These are phyloP conservation scores for Solanum hybrid DNA, from an alignment of 305 asterid genomes.

Conservation along the genomic window DNA sequence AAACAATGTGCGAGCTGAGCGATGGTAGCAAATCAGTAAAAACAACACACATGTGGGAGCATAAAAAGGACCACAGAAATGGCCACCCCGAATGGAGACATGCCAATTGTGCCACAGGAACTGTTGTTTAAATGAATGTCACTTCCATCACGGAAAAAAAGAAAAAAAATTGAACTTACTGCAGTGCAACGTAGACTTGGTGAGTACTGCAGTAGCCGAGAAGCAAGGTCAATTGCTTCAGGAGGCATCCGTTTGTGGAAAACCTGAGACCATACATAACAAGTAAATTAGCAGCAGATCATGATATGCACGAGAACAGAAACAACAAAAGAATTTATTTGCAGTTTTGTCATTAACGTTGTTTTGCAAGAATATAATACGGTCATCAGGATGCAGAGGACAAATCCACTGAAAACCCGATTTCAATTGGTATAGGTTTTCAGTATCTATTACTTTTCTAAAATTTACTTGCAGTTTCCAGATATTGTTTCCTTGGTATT, in stretches of 20 bases:
- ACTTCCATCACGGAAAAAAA: neutral
- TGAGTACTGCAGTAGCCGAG: conserved; percentile 91
- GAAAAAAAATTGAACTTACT: conserved; percentile 35
- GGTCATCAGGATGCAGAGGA: neutral
- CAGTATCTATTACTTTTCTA: neutral
- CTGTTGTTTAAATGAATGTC: neutral
- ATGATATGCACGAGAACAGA: neutral
- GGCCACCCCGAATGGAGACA: neutral
- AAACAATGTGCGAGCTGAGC: neutral
- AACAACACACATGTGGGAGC: neutral
- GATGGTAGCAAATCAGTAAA: neutral
- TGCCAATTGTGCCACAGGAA: neutral
- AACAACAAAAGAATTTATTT: neutral
- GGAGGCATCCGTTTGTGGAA: conserved; percentile 95
- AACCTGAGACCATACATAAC: conserved; percentile 36
- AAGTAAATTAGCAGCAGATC: neutral
- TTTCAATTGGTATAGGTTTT: neutral
- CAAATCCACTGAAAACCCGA: neutral
- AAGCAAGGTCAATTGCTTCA: conserved; percentile 93
- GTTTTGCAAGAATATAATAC: neutral
- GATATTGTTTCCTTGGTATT: neutral
- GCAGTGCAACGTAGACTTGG: conserved; percentile 97
- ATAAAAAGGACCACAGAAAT: neutral
- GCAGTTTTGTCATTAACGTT: neutral
- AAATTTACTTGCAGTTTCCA: neutral